Percentiles rank a stretch among this genome's conserved stretches.
Conservation (phyloP, 129 eudicot species). For the Flaveria ramosissima region DNA sequence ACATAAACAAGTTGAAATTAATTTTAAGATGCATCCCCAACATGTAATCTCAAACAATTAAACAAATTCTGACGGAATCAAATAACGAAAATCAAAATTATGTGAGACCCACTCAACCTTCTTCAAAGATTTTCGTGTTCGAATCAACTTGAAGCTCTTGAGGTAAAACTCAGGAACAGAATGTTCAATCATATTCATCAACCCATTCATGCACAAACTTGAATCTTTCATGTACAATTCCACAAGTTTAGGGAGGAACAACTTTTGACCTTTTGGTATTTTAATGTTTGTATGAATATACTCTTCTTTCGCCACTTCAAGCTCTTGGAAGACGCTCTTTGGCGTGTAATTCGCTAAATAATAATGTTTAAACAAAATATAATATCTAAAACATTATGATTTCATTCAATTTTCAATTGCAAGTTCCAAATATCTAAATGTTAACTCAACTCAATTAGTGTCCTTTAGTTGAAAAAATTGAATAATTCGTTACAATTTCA, state of each 20-base stretch:
- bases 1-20: constrained; percentile 8
- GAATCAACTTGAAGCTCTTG: constrained; percentile 43
- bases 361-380: no score
- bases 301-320: constrained; percentile 86
- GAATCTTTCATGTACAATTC: constrained; percentile 65
- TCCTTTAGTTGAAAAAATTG: no score
- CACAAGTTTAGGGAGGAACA: constrained; percentile 68
- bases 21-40: constrained; percentile 16
- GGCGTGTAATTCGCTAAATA: constrained; percentile 82
- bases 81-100: constrained; percentile 59
- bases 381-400: no score
- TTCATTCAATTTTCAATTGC: no score
- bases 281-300: constrained; percentile 61
- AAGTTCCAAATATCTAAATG: no score
- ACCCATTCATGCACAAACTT: constrained; percentile 49
- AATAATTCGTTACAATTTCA: no score
- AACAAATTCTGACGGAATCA: constrained; percentile 45
- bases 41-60: constrained; percentile 25
- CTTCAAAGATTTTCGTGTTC: constrained; percentile 44
- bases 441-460: no score
- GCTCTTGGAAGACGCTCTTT: constrained; percentile 69
- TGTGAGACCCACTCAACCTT: constrained; percentile 78
- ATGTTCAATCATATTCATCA: constrained; percentile 58
- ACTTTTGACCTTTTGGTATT: constrained; percentile 52
- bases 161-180: constrained; percentile 44